Base-by-base conservation (phyloP, 768 basidiomycete genomes). In the Gymnopilus dilepis region DNA sequence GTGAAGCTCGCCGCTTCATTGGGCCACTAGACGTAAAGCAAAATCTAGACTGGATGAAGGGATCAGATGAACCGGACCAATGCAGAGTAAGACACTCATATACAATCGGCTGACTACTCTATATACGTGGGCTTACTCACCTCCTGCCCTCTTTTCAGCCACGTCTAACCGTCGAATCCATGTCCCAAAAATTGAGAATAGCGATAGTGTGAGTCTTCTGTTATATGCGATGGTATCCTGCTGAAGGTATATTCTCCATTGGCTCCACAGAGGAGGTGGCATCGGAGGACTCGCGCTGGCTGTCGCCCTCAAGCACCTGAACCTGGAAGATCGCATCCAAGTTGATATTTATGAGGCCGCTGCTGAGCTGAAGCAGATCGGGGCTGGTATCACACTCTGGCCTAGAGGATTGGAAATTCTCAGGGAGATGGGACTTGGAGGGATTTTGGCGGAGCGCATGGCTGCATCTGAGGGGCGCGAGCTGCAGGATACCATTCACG, bases 301-400 rank as follows among this genome's bases (percentile, higher is more conserved):
- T 8, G 64, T 63, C n/a, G 56, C 48, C 2, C 24, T 64, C 15
- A 56, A 50, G 41, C 47, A 59, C 3, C 11, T 63, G 19, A 38
- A 55, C 11, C 7, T 54, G 13, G 53, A 60, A 28, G 37, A 59
- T n/a, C 52, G 21, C 11, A 75, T 82, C 8, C 67, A 76, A 33
- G 75, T 84, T 12, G 76, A 80, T 59, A 65, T 84, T 3, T 84
- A 81, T 55, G 83, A 83, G 64, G 74, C 80, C 6, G 71, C 81
- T 22, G 65, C 65, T 26, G 68, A 76, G 50, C 76, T 82, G 54
- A 69, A 76, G 33, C 77, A 81, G 59, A 55, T 82, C 9, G 83
- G 81, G n/a, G 82, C 81, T 6, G 83, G 83, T 5, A 74, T 84
- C 30, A 76, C 76, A 5, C 62, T 83, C 0, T 82, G 73, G 73